Base-by-base conservation (phyloP, 2,329 filamentous ascomycete species). In the Colletotrichum trifolii region DNA sequence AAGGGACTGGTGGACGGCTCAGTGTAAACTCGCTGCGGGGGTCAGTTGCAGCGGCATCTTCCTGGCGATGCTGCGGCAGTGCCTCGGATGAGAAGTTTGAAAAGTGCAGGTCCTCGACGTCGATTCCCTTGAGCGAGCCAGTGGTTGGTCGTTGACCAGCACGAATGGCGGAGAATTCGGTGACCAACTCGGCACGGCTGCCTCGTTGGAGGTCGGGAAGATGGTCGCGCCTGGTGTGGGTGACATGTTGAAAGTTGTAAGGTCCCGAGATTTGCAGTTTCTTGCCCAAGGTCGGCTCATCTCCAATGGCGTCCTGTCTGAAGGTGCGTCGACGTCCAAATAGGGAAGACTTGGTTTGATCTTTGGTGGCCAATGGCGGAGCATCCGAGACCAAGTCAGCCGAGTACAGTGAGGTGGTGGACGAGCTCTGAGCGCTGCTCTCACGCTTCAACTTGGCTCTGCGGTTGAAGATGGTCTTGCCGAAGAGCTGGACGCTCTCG, bases 201-300 rank as follows among this genome's bases (percentile, higher is more conserved):
- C 75, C 70, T 35, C 77, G 74, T 46, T 79, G 76, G 7, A 82
- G 66, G 60, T 77, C 77, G 4, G 81, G 75, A 3, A 83, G 64
- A 54, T 83, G 78, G 36, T 87, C 82, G 50, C 82, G 83, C 11
- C 81, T 78, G 11, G 84, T 87, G 72, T 89, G 87, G 4, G 85
- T 83, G 39, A 90, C 80, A 73, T 90, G 88, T 71, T 89, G 87
- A 66, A 90, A 90, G 77, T 90, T 89, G 75, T 88, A 90, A 3
- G 88, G 88, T 1, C 80, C 83, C 1, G 88, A 90, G 58, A 90
- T 90, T 58, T 83, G 82, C 54, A 83, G 71, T 67, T 79, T 83
- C 70, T 75, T 83, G 71, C 5, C 72, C 49, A 66, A 13, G n/a
- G 57, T 33, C 35, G 54, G 56, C 40, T 67, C 64, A 12, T 67